These are phyloP conservation scores for Nakaseomyces bracarensis DNA, from an alignment of 1,139 yeast species.

Conservation along the genomic window DNA sequence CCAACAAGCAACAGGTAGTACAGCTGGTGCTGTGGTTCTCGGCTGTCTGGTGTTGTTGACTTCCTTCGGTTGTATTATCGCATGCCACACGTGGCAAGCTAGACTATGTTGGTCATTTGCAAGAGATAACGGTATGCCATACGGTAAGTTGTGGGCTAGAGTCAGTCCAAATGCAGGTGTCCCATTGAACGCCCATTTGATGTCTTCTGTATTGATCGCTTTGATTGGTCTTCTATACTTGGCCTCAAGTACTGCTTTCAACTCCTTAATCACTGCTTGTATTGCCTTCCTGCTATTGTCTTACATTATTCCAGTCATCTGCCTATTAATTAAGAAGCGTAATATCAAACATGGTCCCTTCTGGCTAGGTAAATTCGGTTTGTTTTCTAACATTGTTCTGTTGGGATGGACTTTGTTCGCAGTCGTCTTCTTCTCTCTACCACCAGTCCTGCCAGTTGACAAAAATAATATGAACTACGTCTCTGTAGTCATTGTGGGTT, in stretches of 20 bases:
- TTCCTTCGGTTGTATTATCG: slow-evolving; percentile 61
- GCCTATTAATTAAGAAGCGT: slow-evolving; percentile 51
- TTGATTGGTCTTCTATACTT: slow-evolving; percentile 45
- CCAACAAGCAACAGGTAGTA: slow-evolving; percentile 48
- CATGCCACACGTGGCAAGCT: slow-evolving; percentile 72
- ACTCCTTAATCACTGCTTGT: slow-evolving; percentile 49
- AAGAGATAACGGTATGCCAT: slow-evolving; percentile 54
- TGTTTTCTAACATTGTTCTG: slow-evolving; percentile 46
- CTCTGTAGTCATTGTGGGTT: slow-evolving; percentile 53
- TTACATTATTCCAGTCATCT: slow-evolving; percentile 43
- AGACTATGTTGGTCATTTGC: slow-evolving; percentile 72
- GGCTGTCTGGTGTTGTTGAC: slow-evolving; percentile 52
- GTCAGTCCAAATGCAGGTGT: slow-evolving; percentile 41
- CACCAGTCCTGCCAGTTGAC: slow-evolving; percentile 55
- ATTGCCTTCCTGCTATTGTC: slow-evolving; percentile 45
- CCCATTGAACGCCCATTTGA: slow-evolving; percentile 47
- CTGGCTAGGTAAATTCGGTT: slow-evolving; percentile 58
- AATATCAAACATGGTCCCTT: slow-evolving; percentile 61
- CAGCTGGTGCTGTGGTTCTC: slow-evolving; percentile 51
- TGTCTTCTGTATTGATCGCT: slow-evolving; percentile 42
- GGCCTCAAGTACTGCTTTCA: slow-evolving; percentile 49
- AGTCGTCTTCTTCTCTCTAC: slow-evolving; percentile 58
- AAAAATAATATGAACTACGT: slow-evolving; percentile 63
- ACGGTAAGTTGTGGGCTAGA: slow-evolving; percentile 40
- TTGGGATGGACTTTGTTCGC: slow-evolving; percentile 55